These are phyloP conservation scores for Cetradonia linearis DNA, from an alignment of 495 filamentous ascomycete species.

Conservation along the genomic window DNA sequence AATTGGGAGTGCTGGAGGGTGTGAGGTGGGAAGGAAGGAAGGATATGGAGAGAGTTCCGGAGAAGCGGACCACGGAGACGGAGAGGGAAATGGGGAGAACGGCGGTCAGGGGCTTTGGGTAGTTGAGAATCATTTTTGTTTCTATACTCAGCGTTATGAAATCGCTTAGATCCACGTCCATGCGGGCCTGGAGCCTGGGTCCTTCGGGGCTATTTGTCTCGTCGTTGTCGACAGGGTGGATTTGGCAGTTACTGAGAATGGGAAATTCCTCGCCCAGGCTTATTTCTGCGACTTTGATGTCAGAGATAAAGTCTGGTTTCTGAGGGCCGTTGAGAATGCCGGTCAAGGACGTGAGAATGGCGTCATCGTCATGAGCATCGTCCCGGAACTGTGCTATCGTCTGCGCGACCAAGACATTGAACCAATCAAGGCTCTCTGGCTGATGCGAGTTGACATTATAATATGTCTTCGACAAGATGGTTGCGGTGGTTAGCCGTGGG, in stretches of 20 bases:
- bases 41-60: constrained; percentile 83
- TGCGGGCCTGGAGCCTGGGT: constrained; percentile 72
- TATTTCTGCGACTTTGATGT: constrained; percentile 87
- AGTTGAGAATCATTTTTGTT: constrained; percentile 88
- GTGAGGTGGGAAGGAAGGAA: constrained; percentile 58
- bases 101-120: constrained; percentile 76
- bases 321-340: constrained; percentile 72
- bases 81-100: constrained; percentile 88
- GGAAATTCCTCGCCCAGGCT: constrained; percentile 93
- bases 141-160: constrained; percentile 90
- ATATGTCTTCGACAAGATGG: constrained; percentile 91
- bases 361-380: constrained; percentile 76
- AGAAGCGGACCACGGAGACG: constrained; percentile 86
- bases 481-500: constrained; percentile 66
- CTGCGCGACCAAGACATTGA: constrained; percentile 95
- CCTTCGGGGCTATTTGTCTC: constrained; percentile 41
- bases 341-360: constrained; percentile 88
- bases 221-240: constrained; percentile 59
- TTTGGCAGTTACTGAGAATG: constrained; percentile 96
- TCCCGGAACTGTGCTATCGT: constrained; percentile 90
- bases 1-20: constrained; percentile 22
- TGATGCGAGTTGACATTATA: constrained; percentile 94
- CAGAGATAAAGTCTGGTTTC: constrained; percentile 84
- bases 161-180: constrained; percentile 89
- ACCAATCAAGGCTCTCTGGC: constrained; percentile 98